Evolutionary conservation across 441 rosid species (phyloP).

Genomic region (Omphalea diandra): DNA sequence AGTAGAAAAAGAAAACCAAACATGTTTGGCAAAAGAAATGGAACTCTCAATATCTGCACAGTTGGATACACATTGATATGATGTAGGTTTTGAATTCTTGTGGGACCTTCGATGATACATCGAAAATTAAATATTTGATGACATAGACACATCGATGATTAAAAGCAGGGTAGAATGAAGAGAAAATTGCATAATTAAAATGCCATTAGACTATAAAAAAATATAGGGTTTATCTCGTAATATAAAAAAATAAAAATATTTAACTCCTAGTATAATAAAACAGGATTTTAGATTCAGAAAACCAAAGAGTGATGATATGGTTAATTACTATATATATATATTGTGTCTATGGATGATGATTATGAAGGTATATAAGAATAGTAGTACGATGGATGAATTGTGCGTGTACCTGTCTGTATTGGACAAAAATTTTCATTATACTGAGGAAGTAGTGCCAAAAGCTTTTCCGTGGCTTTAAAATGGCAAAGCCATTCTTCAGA

Average conservation of each 20-base stretch:
- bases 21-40: not conserved
- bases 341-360: not conserved
- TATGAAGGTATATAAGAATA: not conserved
- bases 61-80: no score
- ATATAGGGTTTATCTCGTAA: no score
- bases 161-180: not conserved
- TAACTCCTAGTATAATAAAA: no score
- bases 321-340: not conserved
- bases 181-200: no score
- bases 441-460: conserved; percentile 17
- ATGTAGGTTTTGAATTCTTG: not conserved
- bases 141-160: conserved; percentile 4
- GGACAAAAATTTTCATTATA: conserved; percentile 21
- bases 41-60: not conserved
- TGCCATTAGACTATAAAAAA: no score
- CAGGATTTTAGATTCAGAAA: no score
- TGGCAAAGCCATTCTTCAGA: conserved; percentile 31
- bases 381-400: not conserved
- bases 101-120: conserved; percentile 8
- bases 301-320: no score
- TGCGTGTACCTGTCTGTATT: not conserved
- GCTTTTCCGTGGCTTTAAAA: conserved; percentile 29
- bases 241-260: no score
- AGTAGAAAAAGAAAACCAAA: not conserved
- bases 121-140: not conserved